Evolutionary conservation across 1,139 yeast species (phyloP), one percentile per base, ranked within the genome.

Genomic region (Suzukiozyma palmioleophila): DNA sequence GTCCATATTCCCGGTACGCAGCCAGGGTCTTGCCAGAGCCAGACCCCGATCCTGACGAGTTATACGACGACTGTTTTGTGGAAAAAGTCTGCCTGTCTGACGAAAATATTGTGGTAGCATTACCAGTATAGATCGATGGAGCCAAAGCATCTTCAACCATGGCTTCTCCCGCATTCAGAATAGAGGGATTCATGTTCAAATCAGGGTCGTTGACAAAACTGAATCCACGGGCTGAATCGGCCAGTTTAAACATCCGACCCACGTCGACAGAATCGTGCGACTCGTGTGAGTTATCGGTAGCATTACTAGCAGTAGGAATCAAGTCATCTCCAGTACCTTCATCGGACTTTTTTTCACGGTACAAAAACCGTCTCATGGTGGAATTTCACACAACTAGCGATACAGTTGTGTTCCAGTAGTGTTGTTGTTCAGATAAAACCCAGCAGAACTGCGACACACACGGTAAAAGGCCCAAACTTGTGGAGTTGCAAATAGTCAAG

Each of bases 161-260:
- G n/a, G 50, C 46, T 26, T 38, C 35, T 25, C 38, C 44, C 31
- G 49, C 43, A 35, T 52, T 52, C 57, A 55, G 59, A 35, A 70
- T 67, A 5, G 64, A 57, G 9, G 76, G 76, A 45, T 68, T 69
- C 34, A 66, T 45, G 46, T 66, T 66, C 40, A 69, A 56, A 37
- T 46, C 49, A 12, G 58, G 52, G 45, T 69, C 72, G 44, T 62
- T 62, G 36, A 50, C 51, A 40, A 64, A 56, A 26, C 41, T 42
- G 38, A 50, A 44, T 22, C 45, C 30, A 40, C 36, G 27, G 32
- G 2, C 33, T 27, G 35, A 26, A 15, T 47, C 35, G 11, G 29
- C 31, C 22, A 18, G 22, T 25, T 32, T 34, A 47, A 67, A 67
- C 57, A 67, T 66, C 10, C 66, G 67, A 35, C 51, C 56, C 24